phyloP scores from a whole-genome alignment of 2,329 filamentous ascomycete genomes.

The Phyllosticta citrichinensis region DNA sequence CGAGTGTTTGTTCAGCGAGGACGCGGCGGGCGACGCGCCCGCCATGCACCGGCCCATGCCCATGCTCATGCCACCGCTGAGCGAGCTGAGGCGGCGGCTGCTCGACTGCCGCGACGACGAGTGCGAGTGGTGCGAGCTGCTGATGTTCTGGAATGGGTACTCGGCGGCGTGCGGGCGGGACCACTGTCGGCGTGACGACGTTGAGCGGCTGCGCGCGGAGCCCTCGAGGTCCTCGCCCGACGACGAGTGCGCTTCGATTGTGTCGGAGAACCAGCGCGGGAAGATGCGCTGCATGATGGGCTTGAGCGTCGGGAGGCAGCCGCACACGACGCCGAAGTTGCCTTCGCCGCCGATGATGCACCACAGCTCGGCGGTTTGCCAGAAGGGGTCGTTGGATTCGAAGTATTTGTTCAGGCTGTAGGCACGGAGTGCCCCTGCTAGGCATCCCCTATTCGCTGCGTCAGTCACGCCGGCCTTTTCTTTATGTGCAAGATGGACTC shows the following conservation, averaged over 20 bases:
- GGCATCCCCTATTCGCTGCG: conserved; percentile 15
- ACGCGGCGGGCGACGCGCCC: not conserved
- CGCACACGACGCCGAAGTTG: conserved; percentile 23
- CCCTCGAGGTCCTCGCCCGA: not conserved
- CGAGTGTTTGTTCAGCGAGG: not conserved
- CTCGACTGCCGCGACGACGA: not conserved
- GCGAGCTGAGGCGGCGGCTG: not conserved
- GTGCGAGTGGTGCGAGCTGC: not conserved
- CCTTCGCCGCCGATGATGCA: conserved; percentile 22
- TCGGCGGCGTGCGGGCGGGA: not conserved
- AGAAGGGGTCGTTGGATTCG: conserved; percentile 20
- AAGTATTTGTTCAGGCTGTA: conserved; percentile 19
- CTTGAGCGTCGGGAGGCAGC: conserved; percentile 25
- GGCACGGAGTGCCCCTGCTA: conserved; percentile 21
- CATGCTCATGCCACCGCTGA: not conserved
- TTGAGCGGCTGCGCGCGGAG: not conserved
- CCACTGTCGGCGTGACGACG: not conserved
- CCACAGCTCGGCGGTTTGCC: conserved; percentile 15
- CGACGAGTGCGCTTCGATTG: not conserved
- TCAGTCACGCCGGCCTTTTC: not conserved
- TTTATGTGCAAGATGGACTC: not conserved
- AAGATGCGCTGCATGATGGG: conserved; percentile 20
- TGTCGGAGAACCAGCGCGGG: conserved; percentile 18
- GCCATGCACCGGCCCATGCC: not conserved
- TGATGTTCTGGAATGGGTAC: conserved; percentile 6